Conservation (phyloP, 805 yeast species). For the Danielia reshetovae region DNA sequence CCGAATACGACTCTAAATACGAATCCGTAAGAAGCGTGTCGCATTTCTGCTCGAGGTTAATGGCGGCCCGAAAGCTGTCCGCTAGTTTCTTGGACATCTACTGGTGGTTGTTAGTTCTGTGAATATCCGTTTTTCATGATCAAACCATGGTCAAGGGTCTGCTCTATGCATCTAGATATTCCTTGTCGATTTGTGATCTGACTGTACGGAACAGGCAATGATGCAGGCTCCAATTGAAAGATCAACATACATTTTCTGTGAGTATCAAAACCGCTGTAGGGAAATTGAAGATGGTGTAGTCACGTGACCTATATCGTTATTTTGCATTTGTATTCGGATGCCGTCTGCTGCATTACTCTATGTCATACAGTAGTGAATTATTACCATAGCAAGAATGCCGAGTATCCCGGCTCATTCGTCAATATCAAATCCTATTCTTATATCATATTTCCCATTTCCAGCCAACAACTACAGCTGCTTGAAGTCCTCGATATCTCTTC, state of each 20-base stretch:
- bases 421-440: background rate
- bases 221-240: constrained; percentile 1
- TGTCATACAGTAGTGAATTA: too few species aligned
- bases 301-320: too few species aligned
- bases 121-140: constrained; percentile 29
- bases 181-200: constrained; percentile 12
- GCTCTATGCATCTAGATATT: constrained; percentile 27
- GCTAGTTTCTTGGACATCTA: too few species aligned
- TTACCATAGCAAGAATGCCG: too few species aligned
- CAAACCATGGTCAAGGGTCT: constrained; percentile 7
- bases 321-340: too few species aligned
- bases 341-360: too few species aligned
- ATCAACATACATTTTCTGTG: constrained; percentile 7
- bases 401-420: too few species aligned
- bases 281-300: too few species aligned
- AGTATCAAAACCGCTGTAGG: too few species aligned
- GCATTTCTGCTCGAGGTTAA: constrained; percentile 33
- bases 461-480: constrained; percentile 8
- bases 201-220: constrained; percentile 8
- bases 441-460: constrained; percentile 1
- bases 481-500: constrained; percentile 24
- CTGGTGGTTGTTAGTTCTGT: too few species aligned
- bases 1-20: constrained; percentile 38
- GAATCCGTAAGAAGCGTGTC: constrained; percentile 31
- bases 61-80: constrained; percentile 25